Conservation (phyloP, 2,329 filamentous ascomycete genomes). For the Microsporum ferrugineum region DNA sequence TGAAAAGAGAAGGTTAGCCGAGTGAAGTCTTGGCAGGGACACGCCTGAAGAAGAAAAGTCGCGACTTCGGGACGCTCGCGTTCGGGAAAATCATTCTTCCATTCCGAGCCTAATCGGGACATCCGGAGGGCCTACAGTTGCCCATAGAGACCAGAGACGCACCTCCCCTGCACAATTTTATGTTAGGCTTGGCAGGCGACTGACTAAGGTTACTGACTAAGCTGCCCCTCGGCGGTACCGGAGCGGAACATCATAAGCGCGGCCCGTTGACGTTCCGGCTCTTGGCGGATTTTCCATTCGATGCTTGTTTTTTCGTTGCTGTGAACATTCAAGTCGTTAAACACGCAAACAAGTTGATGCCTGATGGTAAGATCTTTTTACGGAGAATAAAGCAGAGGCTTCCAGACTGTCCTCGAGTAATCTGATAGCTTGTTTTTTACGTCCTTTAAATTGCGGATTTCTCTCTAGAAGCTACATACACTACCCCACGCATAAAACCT, state of each 20-base stretch:
- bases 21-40: slow-evolving; percentile 8
- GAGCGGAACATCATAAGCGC: background rate
- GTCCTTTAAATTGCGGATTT: background rate
- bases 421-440: background rate
- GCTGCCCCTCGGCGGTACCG: background rate
- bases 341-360: background rate
- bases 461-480: background rate
- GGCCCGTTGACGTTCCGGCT: background rate
- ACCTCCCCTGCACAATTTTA: background rate
- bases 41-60: background rate
- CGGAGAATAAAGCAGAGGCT: background rate
- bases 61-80: background rate
- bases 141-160: background rate
- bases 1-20: slow-evolving; percentile 3
- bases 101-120: background rate
- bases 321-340: background rate
- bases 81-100: background rate
- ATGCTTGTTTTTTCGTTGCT: slow-evolving; percentile 1
- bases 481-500: background rate
- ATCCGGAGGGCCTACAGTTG: background rate
- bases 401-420: background rate
- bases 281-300: background rate
- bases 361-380: background rate
- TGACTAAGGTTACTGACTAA: background rate
- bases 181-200: background rate